phyloP scores from a whole-genome alignment of 2,329 filamentous ascomycete species.

The Ophiosphaerella herpotricha region DNA sequence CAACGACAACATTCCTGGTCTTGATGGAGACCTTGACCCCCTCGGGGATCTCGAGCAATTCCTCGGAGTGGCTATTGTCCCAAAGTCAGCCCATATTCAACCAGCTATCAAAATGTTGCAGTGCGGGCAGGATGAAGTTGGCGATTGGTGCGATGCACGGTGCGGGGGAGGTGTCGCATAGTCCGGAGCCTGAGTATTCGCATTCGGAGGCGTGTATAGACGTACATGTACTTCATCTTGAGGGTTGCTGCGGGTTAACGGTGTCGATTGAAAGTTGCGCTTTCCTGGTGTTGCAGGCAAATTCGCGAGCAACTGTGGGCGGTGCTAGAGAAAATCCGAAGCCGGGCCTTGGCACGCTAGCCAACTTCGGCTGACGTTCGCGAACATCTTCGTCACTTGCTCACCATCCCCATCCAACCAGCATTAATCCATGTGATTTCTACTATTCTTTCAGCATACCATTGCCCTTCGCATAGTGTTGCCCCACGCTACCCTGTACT shows the following conservation, averaged over 20 bases:
- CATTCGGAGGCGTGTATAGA: slow-evolving; percentile 13
- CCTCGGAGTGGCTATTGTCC: slow-evolving; percentile 74
- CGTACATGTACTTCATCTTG: slow-evolving; percentile 97
- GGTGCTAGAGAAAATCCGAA: slow-evolving; percentile 16
- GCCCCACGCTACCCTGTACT: too few species aligned
- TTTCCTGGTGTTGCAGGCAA: slow-evolving; percentile 13
- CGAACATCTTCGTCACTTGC: background rate
- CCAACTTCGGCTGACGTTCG: too few species aligned
- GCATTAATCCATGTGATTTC: background rate
- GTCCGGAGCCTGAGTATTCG: slow-evolving; percentile 16
- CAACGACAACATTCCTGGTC: slow-evolving; percentile 93
- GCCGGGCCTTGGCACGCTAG: slow-evolving; percentile 4
- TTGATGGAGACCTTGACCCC: slow-evolving; percentile 98
- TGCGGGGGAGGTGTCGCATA: slow-evolving; percentile 15
- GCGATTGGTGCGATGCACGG: slow-evolving; percentile 14
- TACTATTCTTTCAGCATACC: too few species aligned
- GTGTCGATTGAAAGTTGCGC: slow-evolving; percentile 31
- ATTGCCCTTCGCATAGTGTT: too few species aligned
- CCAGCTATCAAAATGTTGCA: slow-evolving; percentile 18
- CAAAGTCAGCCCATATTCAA: slow-evolving; percentile 36
- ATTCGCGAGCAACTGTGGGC: slow-evolving; percentile 16
- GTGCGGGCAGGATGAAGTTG: slow-evolving; percentile 10
- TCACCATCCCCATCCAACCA: background rate
- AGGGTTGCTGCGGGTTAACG: slow-evolving; percentile 43
- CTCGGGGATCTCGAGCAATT: slow-evolving; percentile 93